These are phyloP conservation scores for Paracoccidioides brasiliensis DNA, from an alignment of 2,329 filamentous ascomycete genomes.

Conservation along the genomic window DNA sequence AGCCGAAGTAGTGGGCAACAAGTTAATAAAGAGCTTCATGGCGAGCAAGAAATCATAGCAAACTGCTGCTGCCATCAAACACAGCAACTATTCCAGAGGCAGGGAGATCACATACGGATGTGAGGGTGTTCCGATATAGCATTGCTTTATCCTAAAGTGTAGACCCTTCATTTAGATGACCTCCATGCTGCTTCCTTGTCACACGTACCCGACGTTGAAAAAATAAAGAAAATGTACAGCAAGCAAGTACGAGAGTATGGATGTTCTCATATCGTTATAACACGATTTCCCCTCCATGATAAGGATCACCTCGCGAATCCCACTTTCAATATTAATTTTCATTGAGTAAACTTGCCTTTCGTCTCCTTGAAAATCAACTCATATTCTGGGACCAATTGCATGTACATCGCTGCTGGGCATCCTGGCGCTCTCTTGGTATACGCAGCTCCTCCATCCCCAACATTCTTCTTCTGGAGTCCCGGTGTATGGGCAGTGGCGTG, in stretches of 20 bases:
- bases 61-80: too few species aligned
- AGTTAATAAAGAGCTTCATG: too few species aligned
- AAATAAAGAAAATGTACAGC: too few species aligned
- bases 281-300: neutral
- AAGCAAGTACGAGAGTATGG: neutral
- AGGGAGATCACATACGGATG: too few species aligned
- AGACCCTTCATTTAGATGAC: too few species aligned
- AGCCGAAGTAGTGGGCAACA: too few species aligned
- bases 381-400: constrained; percentile 42
- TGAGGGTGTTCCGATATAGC: too few species aligned
- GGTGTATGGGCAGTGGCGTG: constrained; percentile 42
- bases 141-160: too few species aligned
- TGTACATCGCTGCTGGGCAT: constrained; percentile 38
- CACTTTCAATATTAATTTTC: neutral
- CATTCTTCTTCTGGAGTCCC: constrained; percentile 38
- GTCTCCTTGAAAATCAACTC: constrained; percentile 18
- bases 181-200: too few species aligned
- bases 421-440: constrained; percentile 14
- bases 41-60: too few species aligned
- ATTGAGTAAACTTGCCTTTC: neutral
- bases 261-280: neutral
- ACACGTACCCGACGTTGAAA: too few species aligned
- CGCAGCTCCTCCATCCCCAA: constrained; percentile 40
- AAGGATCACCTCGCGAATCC: neutral
- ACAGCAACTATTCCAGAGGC: too few species aligned